Base-by-base conservation (phyloP, 2,329 filamentous ascomycete genomes). In the Onygenales sp. region DNA sequence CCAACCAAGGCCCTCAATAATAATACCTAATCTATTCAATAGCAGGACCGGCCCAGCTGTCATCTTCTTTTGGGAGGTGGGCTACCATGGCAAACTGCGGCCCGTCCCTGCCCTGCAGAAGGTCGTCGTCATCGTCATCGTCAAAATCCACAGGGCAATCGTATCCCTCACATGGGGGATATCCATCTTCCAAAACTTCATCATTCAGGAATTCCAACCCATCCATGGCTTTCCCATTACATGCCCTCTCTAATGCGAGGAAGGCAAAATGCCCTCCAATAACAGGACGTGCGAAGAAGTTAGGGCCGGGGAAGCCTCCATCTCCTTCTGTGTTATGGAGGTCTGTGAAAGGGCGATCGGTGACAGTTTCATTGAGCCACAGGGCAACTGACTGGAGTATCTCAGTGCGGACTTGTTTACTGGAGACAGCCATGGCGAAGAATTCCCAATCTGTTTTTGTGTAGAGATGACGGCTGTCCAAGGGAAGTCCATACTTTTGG, bases 391-490 rank as follows among this genome's bases (percentile, higher is more conserved):
- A 80, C 55, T 88, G 78, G 37, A 93, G 72, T 49, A 94, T 89
- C 65, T 86, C 81, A 2, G 78, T 76, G 52, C 88, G 79, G 1
- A 86, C 86, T 54, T 77, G 71, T 65, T 80, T 79, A 60, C 82
- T 83, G 3, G 87, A 81, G 4, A 94, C 85, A 1, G 88, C 87
- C 46, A 89, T 88, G 0, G 88, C 87, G 67, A 93, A 91, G 67
- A 94, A 90, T 62, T 93, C 85, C 89, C 89, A 95, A 70, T 95
- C 89, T 33, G 85, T 89, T 71, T 95, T 95, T 36, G 88, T 86
- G 68, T 93, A 93, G 2, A 92, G 69, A 67, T 93, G 88, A 43
- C 89, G 81, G 59, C 81, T 86, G 69, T 95, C 89, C 6, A 95
- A 79, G 0, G 89, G 88, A 3, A 95, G 72, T 1, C 89, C 89